Percentiles rank a stretch among this genome's conserved stretches.
These are phyloP conservation scores for Paraphaeosphaeria sporulosa DNA, from an alignment of 2,329 filamentous ascomycete genomes.

Conservation along the genomic window DNA sequence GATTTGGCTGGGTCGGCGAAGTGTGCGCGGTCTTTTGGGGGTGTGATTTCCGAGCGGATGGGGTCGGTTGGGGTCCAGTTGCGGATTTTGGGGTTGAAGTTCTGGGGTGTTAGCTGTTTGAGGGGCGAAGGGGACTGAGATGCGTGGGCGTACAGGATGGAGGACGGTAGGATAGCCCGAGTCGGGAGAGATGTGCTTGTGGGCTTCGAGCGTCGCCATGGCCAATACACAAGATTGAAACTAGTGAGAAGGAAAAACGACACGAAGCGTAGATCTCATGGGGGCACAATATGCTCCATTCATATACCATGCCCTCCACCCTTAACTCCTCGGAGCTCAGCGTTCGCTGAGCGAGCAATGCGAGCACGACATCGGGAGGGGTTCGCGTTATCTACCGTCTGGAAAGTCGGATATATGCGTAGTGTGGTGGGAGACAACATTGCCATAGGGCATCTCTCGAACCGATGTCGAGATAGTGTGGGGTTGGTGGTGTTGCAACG, in stretches of 20 bases:
- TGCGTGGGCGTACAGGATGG: conserved; percentile 44
- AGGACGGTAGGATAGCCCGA: conserved; percentile 57
- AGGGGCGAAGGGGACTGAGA: background rate
- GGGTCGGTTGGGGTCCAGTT: conserved; percentile 48
- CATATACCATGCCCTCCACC: background rate
- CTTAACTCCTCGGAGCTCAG: background rate
- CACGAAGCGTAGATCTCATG: too few relatives aligned
- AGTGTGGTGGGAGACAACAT: background rate
- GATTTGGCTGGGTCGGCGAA: conserved; percentile 56
- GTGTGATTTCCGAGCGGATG: conserved; percentile 6
- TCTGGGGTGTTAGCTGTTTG: conserved; percentile 2
- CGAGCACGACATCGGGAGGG: conserved; percentile 1
- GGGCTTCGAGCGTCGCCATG: conserved; percentile 47
- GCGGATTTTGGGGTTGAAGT: conserved; percentile 64
- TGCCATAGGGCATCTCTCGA: background rate
- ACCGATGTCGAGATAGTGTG: conserved; percentile 7
- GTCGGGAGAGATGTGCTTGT: conserved; percentile 58
- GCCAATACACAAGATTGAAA: background rate
- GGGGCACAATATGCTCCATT: too few relatives aligned
- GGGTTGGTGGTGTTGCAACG: conserved; percentile 4
- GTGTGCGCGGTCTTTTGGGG: conserved; percentile 34
- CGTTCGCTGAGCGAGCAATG: background rate
- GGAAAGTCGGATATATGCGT: background rate
- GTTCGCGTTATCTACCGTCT: background rate
- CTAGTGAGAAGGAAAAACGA: background rate